Base-by-base conservation (phyloP, 2,329 filamentous ascomycete genomes). In the Tothia fuscella region DNA sequence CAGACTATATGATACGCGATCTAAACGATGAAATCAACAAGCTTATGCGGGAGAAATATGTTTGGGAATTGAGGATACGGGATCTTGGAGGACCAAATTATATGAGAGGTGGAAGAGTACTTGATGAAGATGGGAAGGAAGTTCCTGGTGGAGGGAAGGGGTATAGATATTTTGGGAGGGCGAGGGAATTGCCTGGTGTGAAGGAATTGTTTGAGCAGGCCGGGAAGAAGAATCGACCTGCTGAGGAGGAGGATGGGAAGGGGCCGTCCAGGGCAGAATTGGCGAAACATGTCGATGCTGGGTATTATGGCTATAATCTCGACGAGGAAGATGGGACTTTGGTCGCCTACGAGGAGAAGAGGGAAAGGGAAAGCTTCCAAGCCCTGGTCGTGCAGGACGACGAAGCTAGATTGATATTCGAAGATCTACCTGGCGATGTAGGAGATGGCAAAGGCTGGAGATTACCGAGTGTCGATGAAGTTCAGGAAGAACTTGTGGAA, bases 21-120 rank as follows among this genome's bases (percentile, higher is more conserved):
- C 71, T 98, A 58, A 98, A 98, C 67, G 91, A 98, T 62, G 91
- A 98, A 65, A 93, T 98, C 71, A 98, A 98, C 71, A 93, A 94
- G 66, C 74, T 94, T 48, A 95, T 98, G 85, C 80, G 87, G 49
- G 91, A 98, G 68, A 98, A 98, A 65, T 87, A 93, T 72, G 88
- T 93, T 74, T 98, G 91, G 91, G 91, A 98, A 69, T 77, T 91
- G 52, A 87, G 95, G 64, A 95, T 98, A 52, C 76, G 88, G 45
- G 93, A 93, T 55, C 61, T 96, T 19, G 91, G 91, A n/a, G 91
- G 91, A 2, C 91, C 91, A 22, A 96, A 96, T 63, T 98, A 96
- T 61, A 93, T 91, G 82, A 73, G 87, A 22, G 70, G 65, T n/a
- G 68, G 69, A 1, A 56, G 67, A 19, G 61, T 69, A 50, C 57